These are phyloP conservation scores for Casuarina cunninghamiana DNA, from an alignment of 306 rosid species.

Conservation along the genomic window DNA sequence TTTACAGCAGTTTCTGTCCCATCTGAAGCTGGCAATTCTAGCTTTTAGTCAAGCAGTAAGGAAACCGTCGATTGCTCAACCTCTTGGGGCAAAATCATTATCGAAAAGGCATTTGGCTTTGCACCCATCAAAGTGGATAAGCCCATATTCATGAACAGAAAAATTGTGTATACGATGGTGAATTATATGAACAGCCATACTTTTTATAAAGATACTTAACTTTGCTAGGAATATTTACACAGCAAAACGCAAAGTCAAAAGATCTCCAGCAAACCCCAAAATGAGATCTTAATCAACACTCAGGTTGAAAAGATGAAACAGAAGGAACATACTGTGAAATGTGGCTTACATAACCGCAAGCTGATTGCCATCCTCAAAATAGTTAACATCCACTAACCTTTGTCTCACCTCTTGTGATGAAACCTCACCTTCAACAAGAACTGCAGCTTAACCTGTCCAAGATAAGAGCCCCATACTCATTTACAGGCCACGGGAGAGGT, in stretches of 20 bases:
- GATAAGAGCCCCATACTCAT: constrained; percentile 17
- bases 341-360: constrained; percentile 27
- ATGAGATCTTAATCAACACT: constrained; percentile 51
- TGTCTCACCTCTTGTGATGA: constrained; percentile 71
- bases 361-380: constrained; percentile 29
- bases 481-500: not conserved
- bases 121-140: not conserved
- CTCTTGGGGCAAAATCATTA: too few species aligned
- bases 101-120: not conserved
- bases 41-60: not conserved
- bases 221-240: constrained; percentile 22
- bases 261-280: constrained; percentile 58
- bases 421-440: constrained; percentile 90
- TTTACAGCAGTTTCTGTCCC: not conserved
- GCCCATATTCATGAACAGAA: not conserved
- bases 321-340: constrained; percentile 22
- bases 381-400: constrained; percentile 23
- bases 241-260: constrained; percentile 31
- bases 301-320: not conserved
- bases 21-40: not conserved
- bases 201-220: constrained; percentile 11
- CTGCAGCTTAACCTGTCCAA: constrained; percentile 88
- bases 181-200: not conserved
- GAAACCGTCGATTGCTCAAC: not conserved
- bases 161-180: not conserved